Base-by-base conservation (phyloP, 139 green algal species). In the Choricystis sp. region DNA sequence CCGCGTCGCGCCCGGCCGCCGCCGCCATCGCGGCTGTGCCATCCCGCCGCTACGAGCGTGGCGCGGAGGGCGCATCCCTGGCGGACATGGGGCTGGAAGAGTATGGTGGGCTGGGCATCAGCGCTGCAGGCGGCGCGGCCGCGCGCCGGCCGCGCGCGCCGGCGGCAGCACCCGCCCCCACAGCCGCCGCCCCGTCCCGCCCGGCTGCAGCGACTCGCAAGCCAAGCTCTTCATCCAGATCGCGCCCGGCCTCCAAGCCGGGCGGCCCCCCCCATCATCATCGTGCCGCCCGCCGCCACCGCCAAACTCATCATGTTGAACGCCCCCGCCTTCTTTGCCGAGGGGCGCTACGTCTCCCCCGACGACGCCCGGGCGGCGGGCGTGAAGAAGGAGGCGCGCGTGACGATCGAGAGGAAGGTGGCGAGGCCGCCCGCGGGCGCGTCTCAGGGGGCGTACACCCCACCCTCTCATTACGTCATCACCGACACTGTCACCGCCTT, bases 261-360 rank as follows among this genome's bases (percentile, higher is more conserved):
- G 61, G 29, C 40, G 23, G 3, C 14, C 21, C 9, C 55, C n/a
- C 75, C 75, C 58, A 80, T 81, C 52, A 77, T 81, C 29, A 52
- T 81, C 0, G 74, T 81, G n/a, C 75, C 75, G 19, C 57, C 59
- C 22, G 75, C 62, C 26, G 55, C 64, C 2, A 62, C 66, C 25
- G 66, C 75, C 3, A 56, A 67, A 16, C 49, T 81, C 31, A 81
- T 71, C 59, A 79, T 74, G 57, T 81, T 64, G 68, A 81, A 81
- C 57, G 69, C 62, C 28, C 62, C 75, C 49, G 56, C 49, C 1
- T 73, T 80, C 3, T 60, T 80, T 26, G 72, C 80, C 60, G 31
- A 75, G 2, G 66, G 72, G 24, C 16, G 16, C 4, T 80, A 65
- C 61, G 55, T 66, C 24, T 26, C 48, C 2, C 31, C 30, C 16